Evolutionary conservation across 805 yeast genomes (phyloP), one percentile per base, ranked within the genome.

Genomic region (Wickerhamomyces bovis): DNA sequence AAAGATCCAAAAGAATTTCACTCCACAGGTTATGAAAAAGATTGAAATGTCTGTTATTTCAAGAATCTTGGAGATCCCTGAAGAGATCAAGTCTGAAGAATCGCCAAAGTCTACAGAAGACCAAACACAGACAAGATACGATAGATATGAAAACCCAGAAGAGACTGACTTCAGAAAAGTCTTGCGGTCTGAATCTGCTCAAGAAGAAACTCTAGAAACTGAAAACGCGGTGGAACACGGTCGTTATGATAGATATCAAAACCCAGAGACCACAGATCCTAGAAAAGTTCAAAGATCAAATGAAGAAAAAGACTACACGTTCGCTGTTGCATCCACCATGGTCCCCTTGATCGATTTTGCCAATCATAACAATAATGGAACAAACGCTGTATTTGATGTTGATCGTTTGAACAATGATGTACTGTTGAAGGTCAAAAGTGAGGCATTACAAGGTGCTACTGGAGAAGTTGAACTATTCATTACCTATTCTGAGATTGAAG

Each of bases 331-430:
- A 43, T 70, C 80, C 0, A 75, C 86, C 0, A 59, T 84, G 45
- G 86, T 83, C 1, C 89, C 92, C 1, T 49, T 81, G 1, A 54
- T 84, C 26, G 92, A 84, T 61, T 84, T 77, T 69, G 85, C 76
- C 6, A 84, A 84, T 58, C 92, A 84, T 58, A 64, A 67, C 39
- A 68, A 67, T 47, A 62, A 59, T 19, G 36, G 54, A 23, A 65
- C 67, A 41, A 81, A 80, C 60, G 77, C 85, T 0, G 72, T 67
- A 53, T 84, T 82, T 62, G 92, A 81, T 55, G 68, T 78, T n/a
- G 84, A 79, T 59, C 62, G 70, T 8, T 28, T 41, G 0, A 70
- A 64, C 5, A 56, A 65, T 5, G 82, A 78, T 43, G 63, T 78
- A 5, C 26, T 79, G 0, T 61, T 80, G 41, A 61, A 63, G 12